Evolutionary conservation across 495 filamentous ascomycete genomes (phyloP).

Genomic region (Neurospora discreta): DNA sequence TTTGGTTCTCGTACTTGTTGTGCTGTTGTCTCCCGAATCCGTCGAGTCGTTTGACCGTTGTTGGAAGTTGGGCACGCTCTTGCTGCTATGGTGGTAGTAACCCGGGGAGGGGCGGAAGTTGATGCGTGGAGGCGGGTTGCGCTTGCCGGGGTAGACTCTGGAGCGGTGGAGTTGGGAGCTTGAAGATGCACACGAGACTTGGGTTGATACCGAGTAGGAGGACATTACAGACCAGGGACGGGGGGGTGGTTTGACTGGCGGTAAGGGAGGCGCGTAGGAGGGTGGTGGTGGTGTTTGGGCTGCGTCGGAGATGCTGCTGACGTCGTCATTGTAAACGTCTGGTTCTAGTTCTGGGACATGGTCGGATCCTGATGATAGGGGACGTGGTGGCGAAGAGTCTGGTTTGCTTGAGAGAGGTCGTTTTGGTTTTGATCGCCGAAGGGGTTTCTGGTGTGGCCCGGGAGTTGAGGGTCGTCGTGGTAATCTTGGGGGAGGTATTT

Average conservation of each 20-base stretch:
- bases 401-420: neutral
- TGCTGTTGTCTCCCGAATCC: neutral
- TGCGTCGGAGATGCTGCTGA: neutral
- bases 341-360: neutral
- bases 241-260: neutral
- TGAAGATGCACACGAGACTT: neutral
- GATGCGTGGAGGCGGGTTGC: neutral
- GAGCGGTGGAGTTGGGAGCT: neutral
- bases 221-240: neutral
- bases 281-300: neutral
- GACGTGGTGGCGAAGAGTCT: neutral
- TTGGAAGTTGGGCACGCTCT: neutral
- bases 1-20: neutral
- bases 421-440: neutral
- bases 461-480: neutral
- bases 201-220: neutral
- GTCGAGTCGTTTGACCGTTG: neutral
- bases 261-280: neutral
- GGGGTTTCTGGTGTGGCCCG: neutral
- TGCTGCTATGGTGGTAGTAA: neutral
- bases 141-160: neutral
- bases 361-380: neutral
- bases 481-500: neutral
- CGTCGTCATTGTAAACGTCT: neutral
- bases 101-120: neutral